Conservation (phyloP, 192 early-diverging fungal genomes). For the Backusella tuberculispora region DNA sequence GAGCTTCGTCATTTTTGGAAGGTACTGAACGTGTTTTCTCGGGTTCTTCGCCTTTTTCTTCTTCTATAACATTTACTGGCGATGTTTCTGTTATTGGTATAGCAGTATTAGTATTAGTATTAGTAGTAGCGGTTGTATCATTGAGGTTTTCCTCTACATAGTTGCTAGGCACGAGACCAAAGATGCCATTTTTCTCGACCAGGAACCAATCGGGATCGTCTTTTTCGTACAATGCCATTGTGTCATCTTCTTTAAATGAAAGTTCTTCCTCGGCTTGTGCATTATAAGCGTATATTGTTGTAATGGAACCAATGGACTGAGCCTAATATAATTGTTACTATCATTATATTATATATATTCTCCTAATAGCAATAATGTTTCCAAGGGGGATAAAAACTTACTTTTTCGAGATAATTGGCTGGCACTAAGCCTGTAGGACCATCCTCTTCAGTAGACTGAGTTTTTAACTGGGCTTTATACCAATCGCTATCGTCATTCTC, state of each 20-base stretch:
- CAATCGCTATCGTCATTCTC: conserved; percentile 92
- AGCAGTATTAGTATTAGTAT: not conserved
- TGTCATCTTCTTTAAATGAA: conserved; percentile 70
- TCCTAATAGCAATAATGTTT: not conserved
- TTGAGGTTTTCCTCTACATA: conserved; percentile 66
- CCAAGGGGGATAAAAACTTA: not conserved
- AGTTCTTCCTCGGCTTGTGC: conserved; percentile 85
- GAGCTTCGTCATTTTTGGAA: conserved; percentile 38
- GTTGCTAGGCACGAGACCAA: conserved; percentile 86
- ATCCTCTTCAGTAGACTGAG: conserved; percentile 44
- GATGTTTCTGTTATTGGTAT: not conserved
- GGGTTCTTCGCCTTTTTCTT: not conserved
- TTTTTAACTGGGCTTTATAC: conserved; percentile 83
- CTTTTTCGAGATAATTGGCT: conserved; percentile 82
- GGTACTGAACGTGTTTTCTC: conserved; percentile 23
- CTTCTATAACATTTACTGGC: not conserved
- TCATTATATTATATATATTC: no score
- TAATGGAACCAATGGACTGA: conserved; percentile 54
- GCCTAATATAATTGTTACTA: conserved; percentile 43
- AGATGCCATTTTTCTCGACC: conserved; percentile 62
- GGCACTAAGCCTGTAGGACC: conserved; percentile 83
- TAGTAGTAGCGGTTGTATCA: not conserved
- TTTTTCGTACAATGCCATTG: conserved; percentile 77
- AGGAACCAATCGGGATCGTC: conserved; percentile 95
- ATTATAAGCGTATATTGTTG: conserved; percentile 82